Evolutionary conservation across 2,329 filamentous ascomycete species (phyloP).

Genomic region (Sclerotinia sclerotiorum): DNA sequence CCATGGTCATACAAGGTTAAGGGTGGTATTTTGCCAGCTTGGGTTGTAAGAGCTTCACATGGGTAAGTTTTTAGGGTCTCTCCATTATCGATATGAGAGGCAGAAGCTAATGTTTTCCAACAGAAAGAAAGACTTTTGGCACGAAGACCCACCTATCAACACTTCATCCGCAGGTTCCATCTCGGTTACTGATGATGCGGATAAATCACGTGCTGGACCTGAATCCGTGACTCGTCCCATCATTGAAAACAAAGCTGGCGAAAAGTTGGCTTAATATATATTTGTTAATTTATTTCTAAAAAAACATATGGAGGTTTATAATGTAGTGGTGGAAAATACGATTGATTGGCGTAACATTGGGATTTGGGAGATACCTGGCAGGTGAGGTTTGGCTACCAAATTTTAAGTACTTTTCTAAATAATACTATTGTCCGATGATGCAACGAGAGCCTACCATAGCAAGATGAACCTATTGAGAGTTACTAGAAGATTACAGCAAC

Average conservation of each 20-base stretch:
- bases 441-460: too few species aligned
- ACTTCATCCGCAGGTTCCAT: conserved; percentile 6
- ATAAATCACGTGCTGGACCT: background rate
- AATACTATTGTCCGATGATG: too few species aligned
- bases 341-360: background rate
- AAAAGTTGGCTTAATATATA: conserved; percentile 3
- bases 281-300: background rate
- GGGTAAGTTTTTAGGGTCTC: conserved; percentile 1
- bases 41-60: conserved; percentile 56
- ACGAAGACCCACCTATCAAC: conserved; percentile 23
- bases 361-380: background rate
- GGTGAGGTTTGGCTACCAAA: too few species aligned
- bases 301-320: background rate
- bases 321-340: background rate
- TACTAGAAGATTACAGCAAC: too few species aligned
- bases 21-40: conserved; percentile 72
- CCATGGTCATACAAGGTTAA: conserved; percentile 76
- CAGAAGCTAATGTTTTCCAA: conserved; percentile 42
- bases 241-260: background rate
- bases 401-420: too few species aligned
- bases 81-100: too few species aligned
- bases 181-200: background rate
- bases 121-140: conserved; percentile 43
- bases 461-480: too few species aligned
- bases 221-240: conserved; percentile 6